These are phyloP conservation scores for Tylopilus rubrobrunneus DNA, from an alignment of 768 basidiomycete genomes.

Conservation along the genomic window DNA sequence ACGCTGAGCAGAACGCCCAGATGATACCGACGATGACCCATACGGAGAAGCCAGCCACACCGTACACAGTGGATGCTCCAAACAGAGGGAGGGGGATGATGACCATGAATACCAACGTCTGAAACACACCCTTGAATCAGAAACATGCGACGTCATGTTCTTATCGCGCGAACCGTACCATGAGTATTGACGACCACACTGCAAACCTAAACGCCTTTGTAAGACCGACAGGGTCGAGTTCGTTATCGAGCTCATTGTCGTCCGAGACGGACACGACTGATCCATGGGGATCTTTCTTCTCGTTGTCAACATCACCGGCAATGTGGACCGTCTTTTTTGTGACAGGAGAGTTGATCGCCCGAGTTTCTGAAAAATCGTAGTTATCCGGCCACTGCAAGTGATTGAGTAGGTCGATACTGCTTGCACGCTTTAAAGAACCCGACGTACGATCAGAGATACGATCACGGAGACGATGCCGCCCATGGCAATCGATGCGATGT, in stretches of 20 bases:
- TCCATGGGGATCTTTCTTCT: constrained; percentile 34
- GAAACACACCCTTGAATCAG: not conserved
- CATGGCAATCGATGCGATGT: constrained; percentile 78
- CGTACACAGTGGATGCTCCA: constrained; percentile 72
- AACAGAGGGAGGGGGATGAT: constrained; percentile 85
- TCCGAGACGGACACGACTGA: constrained; percentile 37
- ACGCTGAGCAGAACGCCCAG: constrained; percentile 78
- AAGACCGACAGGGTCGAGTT: constrained; percentile 62
- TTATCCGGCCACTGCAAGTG: constrained; percentile 64
- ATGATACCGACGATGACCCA: constrained; percentile 83
- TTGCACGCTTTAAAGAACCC: not conserved
- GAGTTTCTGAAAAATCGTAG: constrained; percentile 77
- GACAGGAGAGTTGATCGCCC: constrained; percentile 60
- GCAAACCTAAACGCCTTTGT: constrained; percentile 80
- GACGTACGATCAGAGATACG: constrained; percentile 59
- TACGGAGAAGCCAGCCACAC: constrained; percentile 57
- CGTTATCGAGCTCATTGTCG: constrained; percentile 41
- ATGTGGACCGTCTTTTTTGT: constrained; percentile 12
- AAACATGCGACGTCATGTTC: not conserved
- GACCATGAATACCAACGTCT: constrained; percentile 64
- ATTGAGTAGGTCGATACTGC: not conserved
- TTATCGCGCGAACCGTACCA: constrained; percentile 43
- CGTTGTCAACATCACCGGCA: constrained; percentile 29
- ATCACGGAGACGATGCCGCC: constrained; percentile 73
- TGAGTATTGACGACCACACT: constrained; percentile 61